Percentiles rank a stretch among this genome's conserved stretches.
phyloP scores from a whole-genome alignment of 495 filamentous ascomycete species.

The Hyaloscypha bicolor region DNA sequence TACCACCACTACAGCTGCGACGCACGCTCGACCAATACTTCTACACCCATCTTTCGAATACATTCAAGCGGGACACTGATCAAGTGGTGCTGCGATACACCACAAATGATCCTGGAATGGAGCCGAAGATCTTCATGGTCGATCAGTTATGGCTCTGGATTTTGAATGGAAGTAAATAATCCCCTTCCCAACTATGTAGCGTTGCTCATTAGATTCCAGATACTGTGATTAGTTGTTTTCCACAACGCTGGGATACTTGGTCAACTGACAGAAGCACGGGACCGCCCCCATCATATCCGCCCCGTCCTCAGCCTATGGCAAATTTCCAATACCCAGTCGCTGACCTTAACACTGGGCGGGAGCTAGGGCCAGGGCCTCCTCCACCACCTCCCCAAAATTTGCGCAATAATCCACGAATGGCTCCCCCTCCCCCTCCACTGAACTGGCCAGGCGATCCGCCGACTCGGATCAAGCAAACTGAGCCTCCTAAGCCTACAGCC shows the following conservation, averaged over 20 bases:
- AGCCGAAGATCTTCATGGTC: conserved; percentile 3
- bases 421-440: background rate
- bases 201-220: background rate
- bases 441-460: background rate
- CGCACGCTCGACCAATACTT: conserved; percentile 6
- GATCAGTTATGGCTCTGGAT: conserved; percentile 8
- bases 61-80: background rate
- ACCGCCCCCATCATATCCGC: background rate
- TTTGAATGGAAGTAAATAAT: background rate
- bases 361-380: too few relatives aligned
- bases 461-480: background rate
- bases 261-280: background rate
- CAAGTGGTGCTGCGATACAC: conserved; percentile 4
- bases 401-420: too few relatives aligned
- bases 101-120: background rate
- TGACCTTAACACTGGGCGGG: too few relatives aligned
- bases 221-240: conserved; percentile 2
- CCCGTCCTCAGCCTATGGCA: too few relatives aligned
- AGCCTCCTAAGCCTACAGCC: background rate
- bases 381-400: too few relatives aligned
- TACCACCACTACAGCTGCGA: background rate
- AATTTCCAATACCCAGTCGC: too few relatives aligned
- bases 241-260: conserved; percentile 1
- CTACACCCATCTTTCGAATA: background rate
- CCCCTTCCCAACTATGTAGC: background rate